These are phyloP conservation scores for Penicillium parvum DNA, from an alignment of 495 filamentous ascomycete genomes.

Conservation along the genomic window DNA sequence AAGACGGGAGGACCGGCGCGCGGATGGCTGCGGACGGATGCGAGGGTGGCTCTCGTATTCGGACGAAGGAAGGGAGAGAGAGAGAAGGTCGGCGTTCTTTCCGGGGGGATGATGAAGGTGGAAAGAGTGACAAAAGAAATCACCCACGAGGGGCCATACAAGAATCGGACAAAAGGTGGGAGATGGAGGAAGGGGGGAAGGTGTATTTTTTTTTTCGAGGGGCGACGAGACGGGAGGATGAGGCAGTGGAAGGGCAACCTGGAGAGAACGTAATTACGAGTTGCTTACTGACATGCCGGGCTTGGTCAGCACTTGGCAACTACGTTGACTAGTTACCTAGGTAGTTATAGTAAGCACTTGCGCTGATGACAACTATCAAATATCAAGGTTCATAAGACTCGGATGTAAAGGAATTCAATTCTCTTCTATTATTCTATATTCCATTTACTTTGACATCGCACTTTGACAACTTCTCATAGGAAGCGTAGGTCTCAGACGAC, in stretches of 20 bases:
- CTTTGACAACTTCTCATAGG: no score
- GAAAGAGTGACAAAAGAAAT: slow-evolving; percentile 4
- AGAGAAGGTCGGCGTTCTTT: slow-evolving; percentile 3
- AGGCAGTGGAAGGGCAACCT: slow-evolving; percentile 8
- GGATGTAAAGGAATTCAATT: no score
- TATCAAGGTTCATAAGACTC: no score
- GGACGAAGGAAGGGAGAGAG: slow-evolving; percentile 3
- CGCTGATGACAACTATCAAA: no score
- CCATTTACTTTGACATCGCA: no score
- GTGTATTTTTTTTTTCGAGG: slow-evolving; percentile 9
- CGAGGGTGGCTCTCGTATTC: background rate
- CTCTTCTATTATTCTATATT: no score
- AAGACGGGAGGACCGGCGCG: no score
- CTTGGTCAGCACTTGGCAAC: slow-evolving; percentile 9
- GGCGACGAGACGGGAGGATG: slow-evolving; percentile 11
- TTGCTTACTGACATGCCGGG: slow-evolving; percentile 4
- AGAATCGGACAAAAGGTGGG: slow-evolving; percentile 13
- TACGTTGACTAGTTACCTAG: no score
- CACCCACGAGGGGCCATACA: slow-evolving; percentile 26
- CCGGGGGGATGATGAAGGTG: background rate
- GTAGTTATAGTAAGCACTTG: no score
- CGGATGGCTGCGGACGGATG: no score
- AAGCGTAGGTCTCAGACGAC: background rate
- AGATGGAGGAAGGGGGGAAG: slow-evolving; percentile 5
- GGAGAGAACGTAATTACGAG: slow-evolving; percentile 10